Conservation (phyloP, 2,329 filamentous ascomycete genomes). For the Scleromitrula shiraiana region DNA sequence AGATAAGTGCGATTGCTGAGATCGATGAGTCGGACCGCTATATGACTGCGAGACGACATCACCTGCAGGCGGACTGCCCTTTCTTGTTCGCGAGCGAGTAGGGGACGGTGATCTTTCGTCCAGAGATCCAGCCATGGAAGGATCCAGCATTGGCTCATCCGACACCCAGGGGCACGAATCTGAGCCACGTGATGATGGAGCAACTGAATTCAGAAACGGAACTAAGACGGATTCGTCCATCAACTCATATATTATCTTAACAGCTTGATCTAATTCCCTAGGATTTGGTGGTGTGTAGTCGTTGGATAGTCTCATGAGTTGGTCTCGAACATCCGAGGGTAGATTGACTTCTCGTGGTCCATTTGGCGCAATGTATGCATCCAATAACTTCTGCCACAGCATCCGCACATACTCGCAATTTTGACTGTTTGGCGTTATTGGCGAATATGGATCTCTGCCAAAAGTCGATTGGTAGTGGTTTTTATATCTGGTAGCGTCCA, state of each 20-base stretch:
- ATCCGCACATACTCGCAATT: slow-evolving; percentile 55
- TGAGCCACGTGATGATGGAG: slow-evolving; percentile 19
- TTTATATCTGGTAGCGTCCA: slow-evolving; percentile 83
- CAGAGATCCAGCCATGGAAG: slow-evolving; percentile 22
- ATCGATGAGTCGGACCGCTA: slow-evolving; percentile 20
- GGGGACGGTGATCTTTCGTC: slow-evolving; percentile 25
- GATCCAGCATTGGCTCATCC: slow-evolving; percentile 25
- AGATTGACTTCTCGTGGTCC: slow-evolving; percentile 86
- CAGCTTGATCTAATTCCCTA: slow-evolving; percentile 69
- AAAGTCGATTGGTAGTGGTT: slow-evolving; percentile 36
- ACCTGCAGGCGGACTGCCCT: slow-evolving; percentile 23
- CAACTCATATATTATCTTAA: slow-evolving; percentile 83
- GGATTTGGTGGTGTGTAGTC: slow-evolving; percentile 62
- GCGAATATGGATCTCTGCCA: slow-evolving; percentile 36
- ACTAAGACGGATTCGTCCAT: slow-evolving; percentile 97
- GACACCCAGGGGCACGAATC: slow-evolving; percentile 27
- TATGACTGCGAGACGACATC: slow-evolving; percentile 20
- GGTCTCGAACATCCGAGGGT: slow-evolving; percentile 75
- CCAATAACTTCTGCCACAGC: slow-evolving; percentile 81
- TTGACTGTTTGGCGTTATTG: slow-evolving; percentile 21
- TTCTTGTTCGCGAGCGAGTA: slow-evolving; percentile 15
- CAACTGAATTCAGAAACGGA: slow-evolving; percentile 66
- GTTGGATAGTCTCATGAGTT: slow-evolving; percentile 57
- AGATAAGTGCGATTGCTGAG: slow-evolving; percentile 26
- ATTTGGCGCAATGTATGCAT: slow-evolving; percentile 82